A percentile compares a stretch with the other conserved stretches of the same genome.
These are phyloP conservation scores for Tetrapisispora arboricola DNA, from an alignment of 805 yeast species.

Conservation along the genomic window DNA sequence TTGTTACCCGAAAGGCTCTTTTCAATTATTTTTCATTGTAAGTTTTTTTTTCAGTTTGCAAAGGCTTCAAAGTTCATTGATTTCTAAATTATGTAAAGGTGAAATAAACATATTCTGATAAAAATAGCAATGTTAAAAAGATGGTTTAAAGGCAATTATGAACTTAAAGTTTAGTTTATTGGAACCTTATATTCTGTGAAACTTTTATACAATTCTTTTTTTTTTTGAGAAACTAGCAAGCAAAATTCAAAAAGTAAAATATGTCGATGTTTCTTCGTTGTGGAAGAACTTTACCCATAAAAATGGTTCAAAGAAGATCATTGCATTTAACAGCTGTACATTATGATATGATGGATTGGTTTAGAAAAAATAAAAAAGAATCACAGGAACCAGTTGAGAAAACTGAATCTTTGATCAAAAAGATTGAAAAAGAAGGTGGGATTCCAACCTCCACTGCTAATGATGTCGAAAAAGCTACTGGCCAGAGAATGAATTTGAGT, in stretches of 20 bases:
- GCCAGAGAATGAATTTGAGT: slow-evolving; percentile 14
- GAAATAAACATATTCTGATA: too few species aligned
- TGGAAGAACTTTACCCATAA: background rate
- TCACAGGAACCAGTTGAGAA: slow-evolving; percentile 9
- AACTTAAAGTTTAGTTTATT: too few species aligned
- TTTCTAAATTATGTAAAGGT: background rate
- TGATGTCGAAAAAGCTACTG: slow-evolving; percentile 5
- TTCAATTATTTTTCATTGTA: background rate
- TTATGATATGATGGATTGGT: slow-evolving; percentile 33
- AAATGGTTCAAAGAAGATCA: background rate
- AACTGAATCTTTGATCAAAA: slow-evolving; percentile 27
- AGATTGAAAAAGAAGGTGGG: slow-evolving; percentile 23
- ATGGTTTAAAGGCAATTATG: too few species aligned
- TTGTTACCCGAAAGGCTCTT: background rate
- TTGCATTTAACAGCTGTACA: background rate
- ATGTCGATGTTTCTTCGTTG: background rate
- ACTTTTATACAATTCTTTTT: too few species aligned
- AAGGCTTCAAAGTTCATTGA: background rate
- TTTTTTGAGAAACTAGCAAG: too few species aligned
- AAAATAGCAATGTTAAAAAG: too few species aligned
- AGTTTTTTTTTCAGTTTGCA: background rate
- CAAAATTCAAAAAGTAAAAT: background rate
- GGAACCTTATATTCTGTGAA: background rate
- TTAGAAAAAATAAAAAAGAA: slow-evolving; percentile 25
- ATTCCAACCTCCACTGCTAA: background rate